These are phyloP conservation scores for Globisporangium nunn DNA, from an alignment of 352 stramenopile genomes.

Conservation along the genomic window DNA sequence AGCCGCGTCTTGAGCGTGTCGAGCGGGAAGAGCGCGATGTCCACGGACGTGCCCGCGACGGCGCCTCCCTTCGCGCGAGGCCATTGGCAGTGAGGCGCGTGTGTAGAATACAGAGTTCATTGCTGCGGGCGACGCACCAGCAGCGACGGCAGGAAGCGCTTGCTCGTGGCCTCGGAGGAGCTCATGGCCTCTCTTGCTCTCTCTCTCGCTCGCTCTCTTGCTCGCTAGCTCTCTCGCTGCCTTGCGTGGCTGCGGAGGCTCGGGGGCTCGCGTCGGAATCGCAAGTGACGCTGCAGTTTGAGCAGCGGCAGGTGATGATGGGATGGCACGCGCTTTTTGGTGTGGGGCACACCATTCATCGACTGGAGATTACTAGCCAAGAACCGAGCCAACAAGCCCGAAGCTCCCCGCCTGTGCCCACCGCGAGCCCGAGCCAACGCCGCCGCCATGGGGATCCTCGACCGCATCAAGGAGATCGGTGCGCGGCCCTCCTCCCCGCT, in stretches of 20 bases:
- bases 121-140: slow-evolving; percentile 24
- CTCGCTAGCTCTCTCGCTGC: too few relatives aligned
- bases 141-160: slow-evolving; percentile 61
- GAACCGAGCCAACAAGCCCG: too few relatives aligned
- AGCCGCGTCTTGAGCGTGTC: slow-evolving; percentile 99
- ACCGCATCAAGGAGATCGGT: slow-evolving; percentile 94
- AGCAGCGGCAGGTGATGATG: too few relatives aligned
- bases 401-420: too few relatives aligned
- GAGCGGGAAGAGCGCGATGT: slow-evolving; percentile 97
- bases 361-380: too few relatives aligned
- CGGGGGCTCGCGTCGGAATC: too few relatives aligned
- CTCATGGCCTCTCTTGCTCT: slow-evolving; percentile 10
- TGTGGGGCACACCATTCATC: too few relatives aligned
- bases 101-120: too few relatives aligned
- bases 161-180: slow-evolving; percentile 28
- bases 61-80: slow-evolving; percentile 70
- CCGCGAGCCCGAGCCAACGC: not conserved
- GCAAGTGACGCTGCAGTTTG: too few relatives aligned
- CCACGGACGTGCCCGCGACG: slow-evolving; percentile 94
- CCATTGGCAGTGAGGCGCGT: too few relatives aligned
- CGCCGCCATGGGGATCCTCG: slow-evolving; percentile 85
- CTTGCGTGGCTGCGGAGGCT: too few relatives aligned
- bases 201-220: not conserved
- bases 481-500: slow-evolving; percentile 5
- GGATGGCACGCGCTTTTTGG: too few relatives aligned